Evolutionary conservation across 2,329 filamentous ascomycete genomes (phyloP).

Genomic region (Pseudohalonectria lignicola): DNA sequence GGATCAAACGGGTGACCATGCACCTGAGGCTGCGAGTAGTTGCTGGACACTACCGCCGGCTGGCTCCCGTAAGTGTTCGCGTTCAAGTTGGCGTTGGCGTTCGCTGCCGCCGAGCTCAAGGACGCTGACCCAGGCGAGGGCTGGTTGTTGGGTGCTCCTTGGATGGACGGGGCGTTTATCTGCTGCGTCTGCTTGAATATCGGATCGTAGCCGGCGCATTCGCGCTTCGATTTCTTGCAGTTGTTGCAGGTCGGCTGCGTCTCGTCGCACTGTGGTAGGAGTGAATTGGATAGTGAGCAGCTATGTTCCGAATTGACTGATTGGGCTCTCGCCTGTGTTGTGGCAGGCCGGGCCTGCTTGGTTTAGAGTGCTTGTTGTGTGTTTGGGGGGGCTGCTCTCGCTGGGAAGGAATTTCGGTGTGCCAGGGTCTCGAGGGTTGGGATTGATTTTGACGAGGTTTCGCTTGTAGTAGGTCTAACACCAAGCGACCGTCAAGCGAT

Average conservation of each 20-base stretch:
- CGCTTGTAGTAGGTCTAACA: constrained; percentile 2
- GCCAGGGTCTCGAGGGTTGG: not conserved
- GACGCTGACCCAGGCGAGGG: constrained; percentile 8
- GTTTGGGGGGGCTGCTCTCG: too few species aligned
- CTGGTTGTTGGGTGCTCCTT: constrained; percentile 52
- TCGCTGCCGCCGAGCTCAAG: too few species aligned
- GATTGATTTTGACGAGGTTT: too few species aligned
- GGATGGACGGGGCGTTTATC: constrained; percentile 36
- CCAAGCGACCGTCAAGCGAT: constrained; percentile 3
- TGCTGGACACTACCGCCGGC: constrained; percentile 29
- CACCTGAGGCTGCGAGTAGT: constrained; percentile 21
- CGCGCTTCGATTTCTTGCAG: constrained; percentile 79
- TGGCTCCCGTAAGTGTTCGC: constrained; percentile 22
- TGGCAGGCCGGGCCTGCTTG: too few species aligned
- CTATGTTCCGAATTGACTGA: not conserved
- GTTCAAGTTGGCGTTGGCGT: constrained; percentile 5
- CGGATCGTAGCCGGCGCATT: constrained; percentile 77
- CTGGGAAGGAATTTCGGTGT: too few species aligned
- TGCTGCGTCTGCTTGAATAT: constrained; percentile 65
- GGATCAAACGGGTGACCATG: constrained; percentile 19
- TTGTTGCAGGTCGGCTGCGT: constrained; percentile 85
- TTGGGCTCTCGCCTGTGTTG: too few species aligned
- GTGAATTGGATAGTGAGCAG: not conserved
- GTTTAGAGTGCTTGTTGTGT: too few species aligned
- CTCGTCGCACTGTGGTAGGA: constrained; percentile 71